These are phyloP conservation scores for Letharia lupina DNA, from an alignment of 495 filamentous ascomycete species.

Conservation along the genomic window DNA sequence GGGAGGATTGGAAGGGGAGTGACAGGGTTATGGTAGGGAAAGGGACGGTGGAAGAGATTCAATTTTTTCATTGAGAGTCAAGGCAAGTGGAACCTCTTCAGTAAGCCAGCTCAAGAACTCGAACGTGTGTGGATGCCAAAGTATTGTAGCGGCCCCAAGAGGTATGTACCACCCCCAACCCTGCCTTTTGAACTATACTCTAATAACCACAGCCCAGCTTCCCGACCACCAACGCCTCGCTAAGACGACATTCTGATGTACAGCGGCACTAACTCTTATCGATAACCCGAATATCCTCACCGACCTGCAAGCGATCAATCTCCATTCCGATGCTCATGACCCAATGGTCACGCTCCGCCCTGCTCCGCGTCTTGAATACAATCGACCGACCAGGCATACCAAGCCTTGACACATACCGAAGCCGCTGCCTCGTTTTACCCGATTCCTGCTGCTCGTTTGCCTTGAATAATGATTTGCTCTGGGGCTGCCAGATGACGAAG, in stretches of 20 bases:
- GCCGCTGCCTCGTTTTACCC: conserved; percentile 35
- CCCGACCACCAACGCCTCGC: conserved; percentile 26
- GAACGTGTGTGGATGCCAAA: not conserved
- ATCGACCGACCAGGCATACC: conserved; percentile 57
- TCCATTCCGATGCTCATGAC: conserved; percentile 64
- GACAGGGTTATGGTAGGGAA: conserved; percentile 38
- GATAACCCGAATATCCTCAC: conserved; percentile 54
- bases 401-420: conserved; percentile 47
- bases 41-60: conserved; percentile 28
- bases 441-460: conserved; percentile 39
- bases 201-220: not conserved
- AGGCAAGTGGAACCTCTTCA: not conserved
- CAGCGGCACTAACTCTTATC: conserved; percentile 17
- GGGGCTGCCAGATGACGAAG: conserved; percentile 66
- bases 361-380: conserved; percentile 63
- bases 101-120: not conserved
- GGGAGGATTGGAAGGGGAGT: conserved; percentile 37
- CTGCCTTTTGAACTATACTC: not conserved
- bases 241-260: conserved; percentile 13
- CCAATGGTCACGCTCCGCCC: conserved; percentile 69
- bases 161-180: not conserved
- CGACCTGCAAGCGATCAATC: conserved; percentile 57
- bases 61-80: not conserved
- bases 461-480: conserved; percentile 51
- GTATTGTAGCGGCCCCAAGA: not conserved